These are phyloP conservation scores for Cucurbita maxima DNA, from an alignment of 306 rosid species.

Conservation along the genomic window DNA sequence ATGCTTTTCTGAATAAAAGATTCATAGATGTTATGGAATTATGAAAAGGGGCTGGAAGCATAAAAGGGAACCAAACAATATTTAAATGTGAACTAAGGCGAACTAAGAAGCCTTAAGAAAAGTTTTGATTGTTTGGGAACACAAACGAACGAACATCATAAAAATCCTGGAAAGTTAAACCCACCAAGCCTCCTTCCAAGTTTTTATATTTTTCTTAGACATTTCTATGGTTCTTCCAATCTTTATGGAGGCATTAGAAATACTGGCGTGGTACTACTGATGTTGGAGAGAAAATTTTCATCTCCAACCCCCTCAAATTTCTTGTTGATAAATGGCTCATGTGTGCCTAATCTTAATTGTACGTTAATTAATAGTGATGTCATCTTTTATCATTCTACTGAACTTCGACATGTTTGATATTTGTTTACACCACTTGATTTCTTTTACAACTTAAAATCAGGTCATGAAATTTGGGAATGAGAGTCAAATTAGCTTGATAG, in stretches of 20 bases:
- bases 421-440: not conserved
- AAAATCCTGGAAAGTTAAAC: not conserved
- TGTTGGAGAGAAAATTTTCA: not conserved
- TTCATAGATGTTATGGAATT: not conserved
- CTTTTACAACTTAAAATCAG: conserved; percentile 22
- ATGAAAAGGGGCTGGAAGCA: not conserved
- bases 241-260: not conserved
- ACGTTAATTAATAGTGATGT: not conserved
- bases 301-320: not conserved
- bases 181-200: not conserved
- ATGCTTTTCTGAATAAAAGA: no score
- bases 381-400: not conserved
- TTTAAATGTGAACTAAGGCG: not conserved
- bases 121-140: no score
- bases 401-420: conserved; percentile 4
- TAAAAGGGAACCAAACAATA: not conserved
- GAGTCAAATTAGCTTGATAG: conserved; percentile 65
- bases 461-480: conserved; percentile 88
- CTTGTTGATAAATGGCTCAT: not conserved
- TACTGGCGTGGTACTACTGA: not conserved
- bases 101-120: not conserved
- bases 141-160: not conserved
- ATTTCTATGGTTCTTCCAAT: not conserved
- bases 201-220: not conserved
- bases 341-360: no score